phyloP scores from a whole-genome alignment of 306 rosid species.

The Potentilla sterilis region DNA sequence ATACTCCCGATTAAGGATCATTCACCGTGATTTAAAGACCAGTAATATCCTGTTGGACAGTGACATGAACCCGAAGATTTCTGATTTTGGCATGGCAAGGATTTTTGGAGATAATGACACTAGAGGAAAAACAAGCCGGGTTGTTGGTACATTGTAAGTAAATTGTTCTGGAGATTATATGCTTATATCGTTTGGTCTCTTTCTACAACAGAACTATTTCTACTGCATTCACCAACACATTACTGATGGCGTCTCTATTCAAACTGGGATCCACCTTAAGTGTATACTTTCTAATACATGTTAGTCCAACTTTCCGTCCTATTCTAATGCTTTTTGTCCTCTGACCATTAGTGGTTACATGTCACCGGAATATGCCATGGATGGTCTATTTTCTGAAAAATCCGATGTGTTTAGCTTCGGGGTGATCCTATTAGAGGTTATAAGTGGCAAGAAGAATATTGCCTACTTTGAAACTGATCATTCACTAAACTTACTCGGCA shows the following conservation, averaged over 20 bases:
- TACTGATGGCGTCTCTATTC: not conserved
- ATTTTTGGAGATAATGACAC: slow-evolving; percentile 12
- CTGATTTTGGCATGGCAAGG: slow-evolving; percentile 20
- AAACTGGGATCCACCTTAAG: not conserved
- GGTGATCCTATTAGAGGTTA: slow-evolving; percentile 18
- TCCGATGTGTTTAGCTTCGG: slow-evolving; percentile 13
- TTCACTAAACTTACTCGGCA: slow-evolving; percentile 2
- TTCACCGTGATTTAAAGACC: slow-evolving; percentile 21
- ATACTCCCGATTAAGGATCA: slow-evolving; percentile 18
- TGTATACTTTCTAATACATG: too few species aligned
- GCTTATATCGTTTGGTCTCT: not conserved
- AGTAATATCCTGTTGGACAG: slow-evolving; percentile 13
- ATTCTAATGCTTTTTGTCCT: not conserved
- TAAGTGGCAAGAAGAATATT: slow-evolving; percentile 14
- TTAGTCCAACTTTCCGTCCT: not conserved
- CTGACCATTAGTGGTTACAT: slow-evolving; percentile 8
- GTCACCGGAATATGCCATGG: slow-evolving; percentile 18
- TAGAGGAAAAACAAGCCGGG: slow-evolving; percentile 11
- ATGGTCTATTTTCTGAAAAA: slow-evolving; percentile 10
- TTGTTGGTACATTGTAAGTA: slow-evolving; percentile 23
- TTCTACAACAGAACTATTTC: not conserved
- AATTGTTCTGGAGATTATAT: not conserved
- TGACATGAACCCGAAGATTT: slow-evolving; percentile 16
- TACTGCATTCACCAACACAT: not conserved
- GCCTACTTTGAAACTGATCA: slow-evolving; percentile 12